Base-by-base conservation (phyloP, 202 grass and related monocot genomes). In the Thinopyrum obtusiflorum region DNA sequence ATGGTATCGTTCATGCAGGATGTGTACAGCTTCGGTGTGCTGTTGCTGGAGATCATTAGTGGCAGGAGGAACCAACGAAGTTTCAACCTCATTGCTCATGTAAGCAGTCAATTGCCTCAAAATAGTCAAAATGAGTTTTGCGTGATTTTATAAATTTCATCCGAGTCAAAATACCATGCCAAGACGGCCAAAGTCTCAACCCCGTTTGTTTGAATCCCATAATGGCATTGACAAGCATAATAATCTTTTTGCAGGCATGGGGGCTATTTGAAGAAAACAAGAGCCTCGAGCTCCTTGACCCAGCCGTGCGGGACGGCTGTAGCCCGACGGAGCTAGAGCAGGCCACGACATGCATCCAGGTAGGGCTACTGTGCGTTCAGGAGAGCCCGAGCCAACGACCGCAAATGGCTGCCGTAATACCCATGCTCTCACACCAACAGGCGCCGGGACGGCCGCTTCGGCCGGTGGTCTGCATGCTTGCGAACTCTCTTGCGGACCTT, bases 11-110 rank as follows among this genome's bases (percentile, higher is more conserved):
- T 89, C 66, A 93, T 89, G 89, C 86, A 87, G 20, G 90, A 93
- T 66, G 90, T 95, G 39, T 91, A 91, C 55, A 95, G 93, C 46
- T 95, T 95, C 17, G 93, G 90, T 31, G 90, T 95, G 31, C 46
- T 95, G 11, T 24, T 93, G 5, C 81, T 95, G 18, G 90, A 95
- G 81, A 95, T 95, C 32, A 51, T 93, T 44, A 89, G 90, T 26
- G 88, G 89, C 63, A 86, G 78, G 6, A 87, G 44, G 57, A 95
- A 97, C 60, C 87, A 78, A 8, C 87, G 80, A 0, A 18, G 70
- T 18, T 73, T 73, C 70, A 49, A 49, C 68, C 87, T 93, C 42
- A 80, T 97, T 32, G 87, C 89, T 37, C 75, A 91, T 27, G 94
- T 96, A 79, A 89, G 88, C 35, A 42, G 13, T 67, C 13, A 17